A percentile compares a stretch with the other conserved stretches of the same genome.
Evolutionary conservation across 108 stramenopile genomes (phyloP).

Genomic region (Cyclotella atomus): DNA sequence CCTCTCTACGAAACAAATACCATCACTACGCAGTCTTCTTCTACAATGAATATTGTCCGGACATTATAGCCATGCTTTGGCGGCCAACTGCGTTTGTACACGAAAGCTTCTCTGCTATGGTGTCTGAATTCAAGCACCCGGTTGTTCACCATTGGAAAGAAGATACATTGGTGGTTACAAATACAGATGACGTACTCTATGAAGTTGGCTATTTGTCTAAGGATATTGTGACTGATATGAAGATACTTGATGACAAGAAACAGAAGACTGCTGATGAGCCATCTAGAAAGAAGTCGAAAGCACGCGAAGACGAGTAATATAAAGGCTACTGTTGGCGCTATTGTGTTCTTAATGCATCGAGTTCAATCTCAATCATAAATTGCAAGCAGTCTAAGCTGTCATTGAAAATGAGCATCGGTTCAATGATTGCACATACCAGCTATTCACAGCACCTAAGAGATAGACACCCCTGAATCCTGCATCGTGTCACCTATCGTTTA

Average conservation of each 20-base stretch:
- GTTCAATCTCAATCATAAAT: no score
- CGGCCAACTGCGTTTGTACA: conserved; percentile 63
- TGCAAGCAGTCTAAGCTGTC: no score
- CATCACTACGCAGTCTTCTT: conserved; percentile 76
- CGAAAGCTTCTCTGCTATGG: conserved; percentile 68
- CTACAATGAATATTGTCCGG: conserved; percentile 80
- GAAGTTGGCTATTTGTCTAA: conserved; percentile 51
- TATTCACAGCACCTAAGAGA: no score
- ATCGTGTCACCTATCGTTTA: no score
- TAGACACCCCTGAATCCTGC: no score
- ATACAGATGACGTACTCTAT: conserved; percentile 68
- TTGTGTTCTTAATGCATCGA: no score
- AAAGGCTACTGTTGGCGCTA: no score
- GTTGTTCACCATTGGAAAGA: conserved; percentile 55
- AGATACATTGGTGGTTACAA: conserved; percentile 64
- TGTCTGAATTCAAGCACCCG: conserved; percentile 70
- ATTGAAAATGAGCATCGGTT: no score
- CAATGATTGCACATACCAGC: no score
- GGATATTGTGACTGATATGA: conserved; percentile 60
- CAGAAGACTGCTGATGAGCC: neutral
- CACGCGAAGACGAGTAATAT: no score
- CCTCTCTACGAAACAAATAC: conserved; percentile 57
- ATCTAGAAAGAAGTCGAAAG: conserved; percentile 1
- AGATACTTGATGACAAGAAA: conserved; percentile 53
- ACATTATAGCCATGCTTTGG: conserved; percentile 83